Evolutionary conservation across 1,284 basidiomycete species (phyloP), one percentile per base, ranked within the genome.

Genomic region (Melampsora americana): DNA sequence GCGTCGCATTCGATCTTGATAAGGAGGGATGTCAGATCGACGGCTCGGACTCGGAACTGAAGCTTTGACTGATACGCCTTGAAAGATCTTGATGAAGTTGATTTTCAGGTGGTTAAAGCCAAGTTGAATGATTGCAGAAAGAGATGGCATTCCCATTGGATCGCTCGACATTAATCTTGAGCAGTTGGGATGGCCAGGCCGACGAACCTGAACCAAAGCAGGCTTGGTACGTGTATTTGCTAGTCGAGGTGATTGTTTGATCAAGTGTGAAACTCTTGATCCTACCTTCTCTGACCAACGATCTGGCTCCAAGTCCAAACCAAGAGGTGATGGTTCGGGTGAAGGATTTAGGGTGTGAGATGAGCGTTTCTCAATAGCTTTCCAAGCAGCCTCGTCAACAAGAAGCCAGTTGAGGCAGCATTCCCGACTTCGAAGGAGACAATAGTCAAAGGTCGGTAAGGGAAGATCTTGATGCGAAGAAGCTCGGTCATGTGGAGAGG

Each of bases 371-470:
- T n/a, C 28, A 23, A 56, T n/a, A 23, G 53, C 53, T 56, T 20
- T 56, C 28, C n/a, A 56, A 28, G 53, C 53, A 12, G 72, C 72
- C 18, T 32, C 65, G 56, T 74, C 64, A 28, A 74, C 64, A 6
- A 65, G 28, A n/a, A 74, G n/a, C 72, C 72, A 74, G 60, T 74
- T 64, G 11, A 74, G 44, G 26, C 18, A 66, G 48, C 50, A 66
- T 60, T 59, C 59, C 14, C 62, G 44, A 30, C 64, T 74, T 56
- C 65, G 20, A 28, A 11, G 12, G 5, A 67, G 30, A 60, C 72
- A 74, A 66, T 74, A 65, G 50, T 72, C 70, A 32, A 48, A 26
- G 6, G 32, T 32, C 2, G 73, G 56, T 44, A 76, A 50, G n/a
- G 46, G n/a, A 26, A 53, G 44, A 26, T 65, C 53, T 61, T 42